Conservation (phyloP, 495 filamentous ascomycete species). For the Cenococcum geophilum region DNA sequence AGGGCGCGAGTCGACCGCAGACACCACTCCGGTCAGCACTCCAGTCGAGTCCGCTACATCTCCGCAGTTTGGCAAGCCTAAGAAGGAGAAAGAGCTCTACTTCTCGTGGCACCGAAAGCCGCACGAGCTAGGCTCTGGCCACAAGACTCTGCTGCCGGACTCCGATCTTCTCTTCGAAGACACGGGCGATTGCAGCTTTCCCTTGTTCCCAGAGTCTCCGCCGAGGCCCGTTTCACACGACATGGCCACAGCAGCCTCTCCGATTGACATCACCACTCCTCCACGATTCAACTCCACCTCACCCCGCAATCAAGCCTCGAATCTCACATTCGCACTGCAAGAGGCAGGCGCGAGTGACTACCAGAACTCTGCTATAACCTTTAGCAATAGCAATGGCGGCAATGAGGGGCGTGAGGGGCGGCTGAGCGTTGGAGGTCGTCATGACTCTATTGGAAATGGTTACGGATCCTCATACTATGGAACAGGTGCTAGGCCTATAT, state of each 20-base stretch:
- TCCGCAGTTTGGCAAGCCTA: slow-evolving; percentile 20
- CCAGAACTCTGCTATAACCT: slow-evolving; percentile 27
- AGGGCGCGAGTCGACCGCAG: slow-evolving; percentile 33
- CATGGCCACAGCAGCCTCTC: slow-evolving; percentile 51
- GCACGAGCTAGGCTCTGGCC: slow-evolving; percentile 32
- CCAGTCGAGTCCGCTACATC: slow-evolving; percentile 25
- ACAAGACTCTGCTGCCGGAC: slow-evolving; percentile 34
- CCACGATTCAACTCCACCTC: slow-evolving; percentile 56
- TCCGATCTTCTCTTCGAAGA: slow-evolving; percentile 40
- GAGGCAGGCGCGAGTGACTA: slow-evolving; percentile 39
- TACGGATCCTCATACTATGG: slow-evolving; percentile 49
- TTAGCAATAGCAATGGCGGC: slow-evolving; percentile 35
- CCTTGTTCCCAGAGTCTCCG: slow-evolving; percentile 43
- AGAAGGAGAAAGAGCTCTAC: slow-evolving; percentile 34
- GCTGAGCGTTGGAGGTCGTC: slow-evolving; percentile 57
- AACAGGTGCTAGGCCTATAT: slow-evolving; percentile 78
- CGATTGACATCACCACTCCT: slow-evolving; percentile 59
- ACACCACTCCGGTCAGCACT: slow-evolving; percentile 32
- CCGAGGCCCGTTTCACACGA: slow-evolving; percentile 17
- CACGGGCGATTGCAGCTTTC: slow-evolving; percentile 41
- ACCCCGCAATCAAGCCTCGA: slow-evolving; percentile 57
- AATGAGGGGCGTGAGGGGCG: slow-evolving; percentile 36
- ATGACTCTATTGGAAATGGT: slow-evolving; percentile 65
- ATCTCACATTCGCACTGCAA: slow-evolving; percentile 57
- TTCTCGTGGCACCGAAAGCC: slow-evolving; percentile 41